Evolutionary conservation across 75 land plant species (phyloP), one percentile per base, ranked within the genome.

Genomic region (Pinus taeda): DNA sequence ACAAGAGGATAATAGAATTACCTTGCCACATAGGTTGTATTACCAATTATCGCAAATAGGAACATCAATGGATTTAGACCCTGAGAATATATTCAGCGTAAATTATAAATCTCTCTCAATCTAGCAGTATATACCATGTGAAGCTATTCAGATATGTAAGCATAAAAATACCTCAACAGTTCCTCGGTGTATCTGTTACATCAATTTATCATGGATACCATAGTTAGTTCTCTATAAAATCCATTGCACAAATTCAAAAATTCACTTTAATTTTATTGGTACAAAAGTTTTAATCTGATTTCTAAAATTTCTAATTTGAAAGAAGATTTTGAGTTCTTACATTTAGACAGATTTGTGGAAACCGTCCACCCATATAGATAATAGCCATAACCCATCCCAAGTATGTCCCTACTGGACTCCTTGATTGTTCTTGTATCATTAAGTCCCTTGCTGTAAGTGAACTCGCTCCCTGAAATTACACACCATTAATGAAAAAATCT

Each of bases 61-160:
- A 95, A 95, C 98, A 95, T 95, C 63, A 93, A 76, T 60, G 98
- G 96, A 79, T 93, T 95, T 60, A 95, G 79, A 2, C 98, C 98
- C 98, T 95, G 80, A 49, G 2, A 49, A 49, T 12, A 49, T 49
- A 49, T 49, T 49, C 55, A 49, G 55, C 55, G 9, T 8, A 49
- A 49, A 49, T 49, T 49, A 49, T 49, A 49, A 49, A 49, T 9
- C 8, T 49, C 55, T 9, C 55, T 9, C 55, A 49, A 49, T 9
- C 55, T 9, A 49, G 55, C 55, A 49, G 55, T 9, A 49, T 49
- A 49, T 49, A 9, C 55, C 55, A 49, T 49, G 55, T 49, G 55
- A 49, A 9, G 9, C 55, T 49, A 8, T 49, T 49, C 55, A 49
- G 11, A 49, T 49, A 9, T 49, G 9, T 49, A 67, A 6, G n/a